A percentile compares a stretch with the other conserved stretches of the same genome.
Evolutionary conservation across 1,139 yeast genomes (phyloP).

Genomic region (Kodamaea fungicola): DNA sequence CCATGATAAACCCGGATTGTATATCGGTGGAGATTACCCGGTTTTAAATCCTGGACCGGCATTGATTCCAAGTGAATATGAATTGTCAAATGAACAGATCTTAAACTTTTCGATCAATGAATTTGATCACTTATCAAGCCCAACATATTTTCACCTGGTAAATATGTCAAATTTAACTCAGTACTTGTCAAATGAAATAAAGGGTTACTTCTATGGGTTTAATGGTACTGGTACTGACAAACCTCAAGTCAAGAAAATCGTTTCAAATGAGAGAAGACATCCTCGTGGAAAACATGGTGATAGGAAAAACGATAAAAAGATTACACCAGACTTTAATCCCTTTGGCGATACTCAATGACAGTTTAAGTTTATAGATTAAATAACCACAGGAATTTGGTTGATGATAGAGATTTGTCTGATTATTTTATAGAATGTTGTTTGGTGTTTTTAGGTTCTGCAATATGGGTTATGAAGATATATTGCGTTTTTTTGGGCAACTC

Average conservation of each 20-base stretch:
- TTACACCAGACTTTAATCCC: slow-evolving; percentile 28
- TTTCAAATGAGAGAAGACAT: slow-evolving; percentile 1
- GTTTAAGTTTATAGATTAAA: background rate
- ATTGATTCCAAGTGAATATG: slow-evolving; percentile 39
- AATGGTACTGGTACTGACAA: slow-evolving; percentile 14
- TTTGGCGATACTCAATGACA: slow-evolving; percentile 20
- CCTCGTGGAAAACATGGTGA: slow-evolving; percentile 2
- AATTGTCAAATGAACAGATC: slow-evolving; percentile 40
- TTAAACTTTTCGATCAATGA: slow-evolving; percentile 39
- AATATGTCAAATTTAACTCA: slow-evolving; percentile 37
- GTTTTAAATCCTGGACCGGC: slow-evolving; percentile 1
- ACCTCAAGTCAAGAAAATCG: slow-evolving; percentile 1
- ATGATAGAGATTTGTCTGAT: too few relatives aligned
- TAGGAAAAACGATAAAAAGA: slow-evolving; percentile 2
- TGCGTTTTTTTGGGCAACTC: too few relatives aligned
- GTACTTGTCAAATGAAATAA: slow-evolving; percentile 30
- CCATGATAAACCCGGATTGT: slow-evolving; percentile 32
- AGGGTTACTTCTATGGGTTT: slow-evolving; percentile 45
- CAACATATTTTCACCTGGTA: slow-evolving; percentile 44
- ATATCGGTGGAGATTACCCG: slow-evolving; percentile 15
- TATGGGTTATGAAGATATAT: too few relatives aligned
- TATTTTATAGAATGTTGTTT: too few relatives aligned
- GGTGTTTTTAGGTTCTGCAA: too few relatives aligned
- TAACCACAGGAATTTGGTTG: background rate
- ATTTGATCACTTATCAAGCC: slow-evolving; percentile 30